Conservation (phyloP, 805 yeast genomes). For the Candida boleticola region DNA sequence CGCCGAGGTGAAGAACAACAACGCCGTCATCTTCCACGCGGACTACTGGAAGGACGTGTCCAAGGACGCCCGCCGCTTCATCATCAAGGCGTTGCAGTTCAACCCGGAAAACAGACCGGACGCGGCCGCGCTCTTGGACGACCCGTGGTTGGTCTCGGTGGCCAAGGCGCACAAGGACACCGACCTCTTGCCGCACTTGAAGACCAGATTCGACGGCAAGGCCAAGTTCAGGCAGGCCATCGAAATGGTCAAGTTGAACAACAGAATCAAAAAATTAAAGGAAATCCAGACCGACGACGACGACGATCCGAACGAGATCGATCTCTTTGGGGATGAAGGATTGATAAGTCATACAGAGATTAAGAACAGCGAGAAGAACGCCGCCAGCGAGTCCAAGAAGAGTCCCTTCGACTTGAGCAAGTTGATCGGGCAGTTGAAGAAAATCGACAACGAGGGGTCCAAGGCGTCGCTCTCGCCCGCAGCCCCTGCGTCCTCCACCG, state of each 20-base stretch:
- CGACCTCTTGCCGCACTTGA: conserved; percentile 79
- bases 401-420: conserved; percentile 24
- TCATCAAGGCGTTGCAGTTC: conserved; percentile 64
- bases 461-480: conserved; percentile 15
- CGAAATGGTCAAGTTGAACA: conserved; percentile 77
- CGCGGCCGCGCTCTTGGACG: conserved; percentile 58
- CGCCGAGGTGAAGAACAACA: conserved; percentile 68
- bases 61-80: conserved; percentile 76
- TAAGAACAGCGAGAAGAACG: conserved; percentile 6
- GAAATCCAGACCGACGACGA: conserved; percentile 57
- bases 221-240: conserved; percentile 81
- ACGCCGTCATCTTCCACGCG: conserved; percentile 81
- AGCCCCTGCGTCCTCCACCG: conserved; percentile 13
- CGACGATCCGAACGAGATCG: conserved; percentile 48
- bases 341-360: conserved; percentile 8
- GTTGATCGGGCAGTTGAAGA: conserved; percentile 22
- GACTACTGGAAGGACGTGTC: conserved; percentile 85
- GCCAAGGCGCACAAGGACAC: conserved; percentile 45
- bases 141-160: conserved; percentile 68
- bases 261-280: conserved; percentile 71
- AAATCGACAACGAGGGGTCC: conserved; percentile 10
- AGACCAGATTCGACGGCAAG: conserved; percentile 80
- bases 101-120: conserved; percentile 71
- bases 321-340: conserved; percentile 35
- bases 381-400: conserved; percentile 2